Conservation (phyloP, 768 basidiomycete genomes). For the Amanita molliuscula region DNA sequence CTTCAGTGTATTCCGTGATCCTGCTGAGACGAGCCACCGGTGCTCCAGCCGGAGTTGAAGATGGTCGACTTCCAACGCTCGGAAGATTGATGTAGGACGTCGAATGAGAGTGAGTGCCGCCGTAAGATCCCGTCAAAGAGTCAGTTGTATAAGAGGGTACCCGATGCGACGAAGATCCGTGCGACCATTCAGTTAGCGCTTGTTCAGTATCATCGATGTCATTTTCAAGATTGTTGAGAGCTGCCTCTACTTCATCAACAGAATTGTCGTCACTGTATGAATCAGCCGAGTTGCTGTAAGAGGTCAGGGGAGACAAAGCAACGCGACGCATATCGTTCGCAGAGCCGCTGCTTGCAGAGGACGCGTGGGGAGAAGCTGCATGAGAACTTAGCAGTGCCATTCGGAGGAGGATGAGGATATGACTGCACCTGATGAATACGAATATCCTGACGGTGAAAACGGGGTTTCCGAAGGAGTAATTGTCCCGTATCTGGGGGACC, state of each 20-base stretch:
- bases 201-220: slow-evolving; percentile 59
- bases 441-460: slow-evolving; percentile 51
- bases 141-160: slow-evolving; percentile 29
- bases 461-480: slow-evolving; percentile 43
- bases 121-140: slow-evolving; percentile 27
- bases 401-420: slow-evolving; percentile 10
- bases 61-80: slow-evolving; percentile 24
- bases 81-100: slow-evolving; percentile 37
- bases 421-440: slow-evolving; percentile 47
- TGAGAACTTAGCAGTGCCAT: slow-evolving; percentile 1
- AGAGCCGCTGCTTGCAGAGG: slow-evolving; percentile 40
- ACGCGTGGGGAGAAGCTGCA: slow-evolving; percentile 34
- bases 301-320: slow-evolving; percentile 41
- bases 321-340: slow-evolving; percentile 40
- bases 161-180: slow-evolving; percentile 29
- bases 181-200: slow-evolving; percentile 58
- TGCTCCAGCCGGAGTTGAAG: slow-evolving; percentile 21
- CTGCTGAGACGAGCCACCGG: slow-evolving; percentile 51
- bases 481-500: slow-evolving; percentile 57
- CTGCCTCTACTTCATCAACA: slow-evolving; percentile 64
- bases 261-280: slow-evolving; percentile 45
- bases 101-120: slow-evolving; percentile 33
- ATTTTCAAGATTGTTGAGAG: slow-evolving; percentile 55
- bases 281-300: slow-evolving; percentile 23
- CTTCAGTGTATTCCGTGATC: slow-evolving; percentile 73